Evolutionary conservation across 805 yeast species (phyloP).

Genomic region (Yarrowia porcina): DNA sequence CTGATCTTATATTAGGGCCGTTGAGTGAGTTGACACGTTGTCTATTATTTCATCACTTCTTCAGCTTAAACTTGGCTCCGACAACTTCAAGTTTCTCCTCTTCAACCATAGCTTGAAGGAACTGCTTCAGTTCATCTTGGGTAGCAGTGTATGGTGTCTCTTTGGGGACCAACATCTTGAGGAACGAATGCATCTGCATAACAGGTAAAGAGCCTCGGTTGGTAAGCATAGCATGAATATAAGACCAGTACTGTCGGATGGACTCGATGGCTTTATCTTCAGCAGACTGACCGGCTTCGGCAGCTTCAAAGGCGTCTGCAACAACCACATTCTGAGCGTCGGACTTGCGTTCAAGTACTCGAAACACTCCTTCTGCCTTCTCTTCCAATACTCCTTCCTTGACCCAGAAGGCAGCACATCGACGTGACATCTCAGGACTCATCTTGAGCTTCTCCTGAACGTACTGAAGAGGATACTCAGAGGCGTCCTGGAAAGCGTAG

Average conservation of each 20-base stretch:
- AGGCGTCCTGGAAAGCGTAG: slow-evolving; percentile 43
- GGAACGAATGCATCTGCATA: slow-evolving; percentile 51
- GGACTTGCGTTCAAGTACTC: slow-evolving; percentile 42
- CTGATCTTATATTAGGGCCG: too few relatives aligned
- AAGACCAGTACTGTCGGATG: slow-evolving; percentile 46
- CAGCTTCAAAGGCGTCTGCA: slow-evolving; percentile 27
- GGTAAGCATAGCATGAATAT: slow-evolving; percentile 54
- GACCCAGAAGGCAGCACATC: slow-evolving; percentile 60
- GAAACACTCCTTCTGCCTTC: slow-evolving; percentile 43
- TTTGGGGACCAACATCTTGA: slow-evolving; percentile 54
- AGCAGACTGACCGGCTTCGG: slow-evolving; percentile 32
- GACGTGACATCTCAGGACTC: slow-evolving; percentile 42
- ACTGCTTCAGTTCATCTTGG: slow-evolving; percentile 45
- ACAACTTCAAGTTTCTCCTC: slow-evolving; percentile 42
- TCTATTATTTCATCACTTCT: slow-evolving; percentile 24
- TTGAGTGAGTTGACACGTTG: too few relatives aligned
- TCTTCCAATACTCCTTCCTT: slow-evolving; percentile 49
- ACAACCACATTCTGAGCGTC: slow-evolving; percentile 26
- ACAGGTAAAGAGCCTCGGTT: slow-evolving; percentile 52
- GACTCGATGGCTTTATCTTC: slow-evolving; percentile 38
- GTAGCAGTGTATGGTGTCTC: slow-evolving; percentile 45
- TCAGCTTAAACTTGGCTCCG: slow-evolving; percentile 42
- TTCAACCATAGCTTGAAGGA: slow-evolving; percentile 44
- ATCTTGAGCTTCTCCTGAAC: slow-evolving; percentile 44
- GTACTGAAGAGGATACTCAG: slow-evolving; percentile 38